Base-by-base conservation (phyloP, 331 rosid species). In the Malus hybrid region DNA sequence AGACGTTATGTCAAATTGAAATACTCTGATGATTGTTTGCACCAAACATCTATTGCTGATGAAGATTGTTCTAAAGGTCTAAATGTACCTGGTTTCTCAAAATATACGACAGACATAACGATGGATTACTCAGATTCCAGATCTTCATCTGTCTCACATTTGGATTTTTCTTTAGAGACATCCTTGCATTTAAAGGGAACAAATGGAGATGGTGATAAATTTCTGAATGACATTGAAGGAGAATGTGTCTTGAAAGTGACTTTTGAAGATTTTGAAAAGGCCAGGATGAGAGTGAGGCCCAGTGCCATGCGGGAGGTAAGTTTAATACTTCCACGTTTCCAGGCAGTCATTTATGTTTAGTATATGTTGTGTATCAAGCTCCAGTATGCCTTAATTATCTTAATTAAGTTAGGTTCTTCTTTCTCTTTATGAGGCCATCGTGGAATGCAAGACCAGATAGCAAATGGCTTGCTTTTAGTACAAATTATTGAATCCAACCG, bases 301-400 rank as follows among this genome's bases (percentile, higher is more conserved):
- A 94, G 97, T 90, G 99, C 99, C 82, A 94, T 94, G 97, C 86
- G 97, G 81, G 99, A 94, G 96, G 99, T 94, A 86, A 77, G 81
- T 39, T 63, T 63, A 30, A 68, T 83, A 48, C 30, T 16, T 73
- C 62, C 60, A 46, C 46, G 14, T 69, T 75, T 78, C 80, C 72
- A 30, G 32, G 63, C 15, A 76, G 62, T 62, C 64, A 71, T 64
- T 19, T 67, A 56, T 63, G 39, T 22, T 29, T 58, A 7, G 63
- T 65, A 4, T 70, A 20, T 60, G 72, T 34, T 65, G 57, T 56
- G 73, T 28, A 58, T 19, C 56, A 16, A 74, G 62, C 66, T 74
- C 60, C 77, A 52, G 26, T 28, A 32, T 79, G 19, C 66, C 68
- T 63, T 74, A 46, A 60, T 64, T 68, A 66, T 82, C 67, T 79